phyloP scores from a whole-genome alignment of 139 green algal species.

The Eudorina sp. region DNA sequence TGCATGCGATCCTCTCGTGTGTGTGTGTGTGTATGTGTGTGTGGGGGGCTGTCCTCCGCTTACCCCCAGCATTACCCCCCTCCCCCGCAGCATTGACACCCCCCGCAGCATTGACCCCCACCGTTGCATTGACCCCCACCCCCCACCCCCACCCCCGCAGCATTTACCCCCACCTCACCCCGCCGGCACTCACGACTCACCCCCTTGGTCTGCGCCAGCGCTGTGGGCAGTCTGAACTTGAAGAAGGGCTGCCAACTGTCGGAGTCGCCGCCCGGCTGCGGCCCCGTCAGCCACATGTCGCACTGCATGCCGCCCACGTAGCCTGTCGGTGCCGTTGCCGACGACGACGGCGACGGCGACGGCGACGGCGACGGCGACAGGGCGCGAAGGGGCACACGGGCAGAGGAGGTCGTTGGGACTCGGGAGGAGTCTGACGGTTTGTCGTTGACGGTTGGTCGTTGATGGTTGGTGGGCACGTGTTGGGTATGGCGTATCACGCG shows the following conservation, averaged over 20 bases:
- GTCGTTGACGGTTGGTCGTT: neutral
- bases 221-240: constrained; percentile 14
- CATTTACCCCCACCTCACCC: too few relatives aligned
- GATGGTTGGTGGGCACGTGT: neutral
- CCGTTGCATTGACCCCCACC: too few relatives aligned
- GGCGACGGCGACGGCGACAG: neutral
- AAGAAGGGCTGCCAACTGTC: neutral
- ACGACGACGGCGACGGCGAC: neutral
- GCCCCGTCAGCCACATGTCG: constrained; percentile 7
- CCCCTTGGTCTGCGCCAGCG: neutral
- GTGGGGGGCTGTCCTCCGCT: too few relatives aligned
- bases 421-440: neutral
- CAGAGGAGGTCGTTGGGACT: neutral
- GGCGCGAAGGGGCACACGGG: neutral
- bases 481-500: neutral
- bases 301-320: constrained; percentile 44
- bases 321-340: neutral
- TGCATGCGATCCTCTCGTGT: too few relatives aligned
- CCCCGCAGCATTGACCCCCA: too few relatives aligned
- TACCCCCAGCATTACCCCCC: too few relatives aligned
- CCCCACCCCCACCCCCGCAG: too few relatives aligned
- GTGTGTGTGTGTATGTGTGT: too few relatives aligned
- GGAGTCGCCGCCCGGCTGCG: neutral
- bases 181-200: too few relatives aligned
- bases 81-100: too few relatives aligned